These are phyloP conservation scores for Boletus tylopilopsis DNA, from an alignment of 768 basidiomycete genomes.

Conservation along the genomic window DNA sequence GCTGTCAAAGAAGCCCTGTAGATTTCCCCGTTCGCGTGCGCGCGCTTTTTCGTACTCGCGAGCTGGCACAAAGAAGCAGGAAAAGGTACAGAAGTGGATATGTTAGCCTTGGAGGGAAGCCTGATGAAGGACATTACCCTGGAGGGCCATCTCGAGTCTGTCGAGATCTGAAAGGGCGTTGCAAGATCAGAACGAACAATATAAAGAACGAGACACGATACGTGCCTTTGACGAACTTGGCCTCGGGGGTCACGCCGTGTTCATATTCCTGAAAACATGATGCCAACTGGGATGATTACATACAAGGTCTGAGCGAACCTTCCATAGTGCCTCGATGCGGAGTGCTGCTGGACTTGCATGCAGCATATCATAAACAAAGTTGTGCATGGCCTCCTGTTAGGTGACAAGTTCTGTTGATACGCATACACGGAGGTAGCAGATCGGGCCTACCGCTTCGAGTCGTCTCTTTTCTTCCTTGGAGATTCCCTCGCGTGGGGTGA, in stretches of 20 bases:
- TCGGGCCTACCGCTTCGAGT: conserved; percentile 58
- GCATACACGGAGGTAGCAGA: too few species aligned
- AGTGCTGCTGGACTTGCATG: conserved; percentile 66
- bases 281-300: too few species aligned
- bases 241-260: conserved; percentile 65
- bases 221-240: conserved; percentile 83
- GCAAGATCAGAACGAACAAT: background rate
- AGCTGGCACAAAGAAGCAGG: conserved; percentile 39
- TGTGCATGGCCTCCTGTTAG: conserved; percentile 80
- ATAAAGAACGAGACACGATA: background rate
- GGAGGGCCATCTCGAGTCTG: conserved; percentile 82
- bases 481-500: conserved; percentile 86
- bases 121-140: conserved; percentile 45
- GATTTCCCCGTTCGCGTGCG: conserved; percentile 33
- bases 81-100: too few species aligned
- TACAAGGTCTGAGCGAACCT: too few species aligned
- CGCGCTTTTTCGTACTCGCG: conserved; percentile 68
- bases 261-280: conserved; percentile 80
- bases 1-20: conserved; percentile 79
- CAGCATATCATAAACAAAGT: conserved; percentile 88
- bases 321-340: conserved; percentile 68
- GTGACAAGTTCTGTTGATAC: background rate
- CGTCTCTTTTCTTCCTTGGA: conserved; percentile 74
- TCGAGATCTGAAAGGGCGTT: conserved; percentile 59
- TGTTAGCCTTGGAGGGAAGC: background rate